Evolutionary conservation across 164 flowering plant species (phyloP).

Genomic region (Dillenia turbinata): DNA sequence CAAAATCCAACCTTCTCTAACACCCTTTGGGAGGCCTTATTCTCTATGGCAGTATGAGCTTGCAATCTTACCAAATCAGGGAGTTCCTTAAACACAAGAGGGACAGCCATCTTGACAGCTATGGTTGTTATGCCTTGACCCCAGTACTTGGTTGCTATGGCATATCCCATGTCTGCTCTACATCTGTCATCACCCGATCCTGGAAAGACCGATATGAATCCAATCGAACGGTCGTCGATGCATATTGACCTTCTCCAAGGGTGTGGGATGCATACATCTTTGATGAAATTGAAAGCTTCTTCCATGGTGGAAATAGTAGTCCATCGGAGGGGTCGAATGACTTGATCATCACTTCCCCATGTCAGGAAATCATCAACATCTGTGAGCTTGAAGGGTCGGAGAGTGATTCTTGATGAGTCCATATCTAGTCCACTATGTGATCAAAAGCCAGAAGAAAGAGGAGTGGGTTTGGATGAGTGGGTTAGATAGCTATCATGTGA

Average conservation of each 20-base stretch:
- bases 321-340: constrained; percentile 22
- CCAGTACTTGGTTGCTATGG: constrained; percentile 25
- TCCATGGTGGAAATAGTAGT: constrained; percentile 18
- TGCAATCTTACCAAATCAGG: constrained; percentile 33
- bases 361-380: constrained; percentile 35
- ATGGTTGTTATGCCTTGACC: constrained; percentile 30
- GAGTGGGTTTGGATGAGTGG: too few species aligned
- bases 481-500: too few species aligned
- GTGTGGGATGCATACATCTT: constrained; percentile 28
- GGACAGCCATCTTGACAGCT: constrained; percentile 29
- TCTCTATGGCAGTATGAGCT: constrained; percentile 25
- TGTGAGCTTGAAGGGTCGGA: constrained; percentile 25
- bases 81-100: constrained; percentile 26
- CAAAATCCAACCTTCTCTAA: constrained; percentile 44
- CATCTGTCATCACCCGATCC: constrained; percentile 18
- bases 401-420: constrained; percentile 15
- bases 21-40: constrained; percentile 39
- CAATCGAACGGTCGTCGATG: constrained; percentile 28
- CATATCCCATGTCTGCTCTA: constrained; percentile 34
- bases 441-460: too few species aligned
- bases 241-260: constrained; percentile 43
- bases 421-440: neutral
- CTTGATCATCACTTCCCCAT: constrained; percentile 35
- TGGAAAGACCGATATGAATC: constrained; percentile 24
- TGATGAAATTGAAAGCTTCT: constrained; percentile 24